Evolutionary conservation across 2,329 filamentous ascomycete species (phyloP).

Genomic region (Claviceps sp.): DNA sequence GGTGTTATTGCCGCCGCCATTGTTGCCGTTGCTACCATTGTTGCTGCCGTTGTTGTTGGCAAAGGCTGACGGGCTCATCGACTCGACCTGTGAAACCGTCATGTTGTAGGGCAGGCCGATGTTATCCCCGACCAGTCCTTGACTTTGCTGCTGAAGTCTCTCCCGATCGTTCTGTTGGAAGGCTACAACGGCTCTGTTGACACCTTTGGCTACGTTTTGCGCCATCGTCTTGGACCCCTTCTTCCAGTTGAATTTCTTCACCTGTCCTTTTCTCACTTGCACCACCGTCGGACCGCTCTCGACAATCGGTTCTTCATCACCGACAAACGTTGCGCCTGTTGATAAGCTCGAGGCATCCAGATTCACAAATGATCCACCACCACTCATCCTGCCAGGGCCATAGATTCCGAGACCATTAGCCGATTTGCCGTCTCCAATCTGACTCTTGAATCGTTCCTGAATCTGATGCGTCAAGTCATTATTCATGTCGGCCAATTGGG

Average conservation of each 20-base stretch:
- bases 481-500: conserved; percentile 87
- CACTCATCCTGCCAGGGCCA: conserved; percentile 32
- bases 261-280: conserved; percentile 85
- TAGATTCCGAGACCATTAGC: conserved; percentile 46
- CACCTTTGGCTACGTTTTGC: conserved; percentile 85
- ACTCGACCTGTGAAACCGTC: conserved; percentile 43
- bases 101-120: conserved; percentile 61
- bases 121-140: conserved; percentile 44
- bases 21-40: neutral
- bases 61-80: conserved; percentile 22
- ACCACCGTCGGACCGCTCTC: conserved; percentile 79
- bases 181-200: conserved; percentile 80
- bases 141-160: conserved; percentile 34
- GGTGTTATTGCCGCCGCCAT: neutral
- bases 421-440: conserved; percentile 40
- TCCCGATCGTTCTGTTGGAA: conserved; percentile 49
- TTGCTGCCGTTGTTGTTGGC: conserved; percentile 10
- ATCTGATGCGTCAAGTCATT: conserved; percentile 91
- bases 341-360: conserved; percentile 40
- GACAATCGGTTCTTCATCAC: conserved; percentile 54
- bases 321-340: conserved; percentile 45
- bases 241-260: conserved; percentile 98
- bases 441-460: conserved; percentile 81
- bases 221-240: conserved; percentile 88
- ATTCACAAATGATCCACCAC: conserved; percentile 36